These are phyloP conservation scores for Hyparrhenia diplandra DNA, from an alignment of 176 grass and related monocot genomes.

Conservation along the genomic window DNA sequence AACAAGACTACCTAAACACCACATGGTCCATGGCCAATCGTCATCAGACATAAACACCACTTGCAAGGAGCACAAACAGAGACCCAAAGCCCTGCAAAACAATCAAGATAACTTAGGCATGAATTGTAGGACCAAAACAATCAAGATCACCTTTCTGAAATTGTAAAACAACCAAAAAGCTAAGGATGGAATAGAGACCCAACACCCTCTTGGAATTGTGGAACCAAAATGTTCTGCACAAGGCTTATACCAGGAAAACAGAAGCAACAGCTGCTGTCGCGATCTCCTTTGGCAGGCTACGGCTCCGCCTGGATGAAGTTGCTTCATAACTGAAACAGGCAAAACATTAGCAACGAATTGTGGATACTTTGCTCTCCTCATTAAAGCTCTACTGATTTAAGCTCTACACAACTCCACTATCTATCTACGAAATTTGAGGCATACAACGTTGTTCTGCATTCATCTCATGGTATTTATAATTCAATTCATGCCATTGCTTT, in stretches of 20 bases:
- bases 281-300: constrained; percentile 80
- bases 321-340: constrained; percentile 81
- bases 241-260: constrained; percentile 56
- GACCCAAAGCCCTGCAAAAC: constrained; percentile 79
- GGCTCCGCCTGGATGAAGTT: constrained; percentile 68
- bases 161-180: neutral
- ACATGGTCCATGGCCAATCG: neutral
- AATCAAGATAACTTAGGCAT: constrained; percentile 5
- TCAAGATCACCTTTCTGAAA: neutral
- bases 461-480: neutral
- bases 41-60: constrained; percentile 82
- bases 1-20: neutral
- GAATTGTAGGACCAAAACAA: too few relatives aligned
- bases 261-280: constrained; percentile 53
- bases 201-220: neutral
- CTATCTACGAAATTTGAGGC: neutral
- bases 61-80: constrained; percentile 90
- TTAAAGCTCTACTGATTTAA: neutral
- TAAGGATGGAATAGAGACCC: neutral
- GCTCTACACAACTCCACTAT: neutral
- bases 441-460: neutral
- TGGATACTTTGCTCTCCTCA: neutral
- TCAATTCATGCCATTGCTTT: neutral
- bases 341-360: neutral
- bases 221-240: neutral